Conservation (phyloP, 2,329 filamentous ascomycete genomes). For the Chrysoporthe cubensis region DNA sequence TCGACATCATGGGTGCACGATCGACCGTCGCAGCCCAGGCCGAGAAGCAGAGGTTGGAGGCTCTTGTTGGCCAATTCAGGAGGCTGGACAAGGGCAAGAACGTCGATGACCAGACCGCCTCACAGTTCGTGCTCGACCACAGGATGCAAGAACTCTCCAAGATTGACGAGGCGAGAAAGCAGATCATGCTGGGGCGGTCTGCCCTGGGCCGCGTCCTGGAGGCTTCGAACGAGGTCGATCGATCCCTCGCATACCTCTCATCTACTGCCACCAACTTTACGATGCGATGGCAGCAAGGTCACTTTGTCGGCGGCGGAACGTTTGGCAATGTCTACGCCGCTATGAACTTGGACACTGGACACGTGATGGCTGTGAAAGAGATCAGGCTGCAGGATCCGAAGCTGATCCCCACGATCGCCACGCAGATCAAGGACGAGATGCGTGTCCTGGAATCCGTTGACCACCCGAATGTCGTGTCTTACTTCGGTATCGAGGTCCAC, state of each 20-base stretch:
- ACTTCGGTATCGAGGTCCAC: conserved; percentile 97
- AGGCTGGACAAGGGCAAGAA: conserved; percentile 76
- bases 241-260: conserved; percentile 90
- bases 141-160: conserved; percentile 73
- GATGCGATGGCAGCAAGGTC: conserved; percentile 97
- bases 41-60: conserved; percentile 86
- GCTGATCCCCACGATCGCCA: conserved; percentile 89
- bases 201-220: conserved; percentile 89
- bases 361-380: conserved; percentile 98
- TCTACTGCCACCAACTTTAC: conserved; percentile 94
- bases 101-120: conserved; percentile 84
- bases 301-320: conserved; percentile 94
- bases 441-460: conserved; percentile 92
- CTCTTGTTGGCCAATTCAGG: conserved; percentile 74
- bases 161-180: conserved; percentile 77
- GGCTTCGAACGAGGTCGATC: conserved; percentile 92
- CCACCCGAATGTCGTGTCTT: conserved; percentile 96
- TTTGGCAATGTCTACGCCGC: conserved; percentile 98
- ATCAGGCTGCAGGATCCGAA: conserved; percentile 97
- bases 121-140: conserved; percentile 72
- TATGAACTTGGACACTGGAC: conserved; percentile 94
- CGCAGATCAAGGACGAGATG: conserved; percentile 97
- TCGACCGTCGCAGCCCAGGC: conserved; percentile 92
- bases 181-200: conserved; percentile 82
- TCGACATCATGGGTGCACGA: conserved; percentile 97